Percentiles rank a stretch among this genome's conserved stretches.
phyloP scores from a whole-genome alignment of 495 filamentous ascomycete species.

The Talaromyces borbonicus region DNA sequence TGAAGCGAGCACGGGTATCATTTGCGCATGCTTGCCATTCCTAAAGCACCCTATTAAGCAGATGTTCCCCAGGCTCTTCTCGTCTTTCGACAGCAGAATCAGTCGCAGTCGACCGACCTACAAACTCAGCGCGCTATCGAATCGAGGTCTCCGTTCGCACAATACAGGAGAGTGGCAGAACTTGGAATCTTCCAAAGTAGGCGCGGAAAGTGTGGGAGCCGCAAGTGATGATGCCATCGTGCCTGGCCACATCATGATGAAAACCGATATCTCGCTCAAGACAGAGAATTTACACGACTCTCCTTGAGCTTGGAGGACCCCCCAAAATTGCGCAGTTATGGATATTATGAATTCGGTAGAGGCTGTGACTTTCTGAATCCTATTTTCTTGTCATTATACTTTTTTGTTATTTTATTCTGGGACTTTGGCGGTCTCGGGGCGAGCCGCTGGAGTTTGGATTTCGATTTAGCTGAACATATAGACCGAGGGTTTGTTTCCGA shows the following conservation, averaged over 20 bases:
- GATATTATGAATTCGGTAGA: too few species aligned
- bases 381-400: too few species aligned
- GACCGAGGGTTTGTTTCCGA: too few species aligned
- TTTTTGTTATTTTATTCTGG: too few species aligned
- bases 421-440: too few species aligned
- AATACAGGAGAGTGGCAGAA: constrained; percentile 3
- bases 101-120: constrained; percentile 9
- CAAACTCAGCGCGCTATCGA: constrained; percentile 7
- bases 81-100: constrained; percentile 5
- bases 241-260: constrained; percentile 12
- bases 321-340: too few species aligned
- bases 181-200: constrained; percentile 8
- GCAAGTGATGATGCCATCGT: constrained; percentile 11
- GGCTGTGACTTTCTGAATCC: too few species aligned
- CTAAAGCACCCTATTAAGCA: constrained; percentile 23
- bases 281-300: background rate
- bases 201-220: background rate
- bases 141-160: background rate
- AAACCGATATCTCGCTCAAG: constrained; percentile 11
- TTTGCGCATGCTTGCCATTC: constrained; percentile 19
- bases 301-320: background rate
- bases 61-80: constrained; percentile 18
- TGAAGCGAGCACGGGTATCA: constrained; percentile 17
- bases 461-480: too few species aligned
- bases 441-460: too few species aligned